Percentiles rank a stretch among this genome's conserved stretches.
Evolutionary conservation across 441 rosid species (phyloP).

Genomic region (Jatropha podagrica): DNA sequence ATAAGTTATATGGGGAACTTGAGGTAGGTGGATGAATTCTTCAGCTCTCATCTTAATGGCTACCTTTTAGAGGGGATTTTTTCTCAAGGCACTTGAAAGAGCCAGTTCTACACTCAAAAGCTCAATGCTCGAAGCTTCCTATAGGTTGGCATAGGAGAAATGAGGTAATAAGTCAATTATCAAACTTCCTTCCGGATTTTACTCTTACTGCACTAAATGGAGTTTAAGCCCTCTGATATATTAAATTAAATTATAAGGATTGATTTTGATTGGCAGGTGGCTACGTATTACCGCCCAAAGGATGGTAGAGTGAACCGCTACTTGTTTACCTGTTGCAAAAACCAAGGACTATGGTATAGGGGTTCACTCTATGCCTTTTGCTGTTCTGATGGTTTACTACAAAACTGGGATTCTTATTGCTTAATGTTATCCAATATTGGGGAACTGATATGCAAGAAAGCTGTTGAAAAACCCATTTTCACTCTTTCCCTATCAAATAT

Average conservation of each 20-base stretch:
- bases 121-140: not conserved
- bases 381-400: not conserved
- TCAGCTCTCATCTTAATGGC: not conserved
- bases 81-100: not conserved
- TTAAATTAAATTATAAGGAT: not conserved
- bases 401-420: not conserved
- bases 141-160: not conserved
- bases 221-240: not conserved
- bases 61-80: not conserved
- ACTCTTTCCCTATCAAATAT: slow-evolving; percentile 9
- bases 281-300: not conserved
- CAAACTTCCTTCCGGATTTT: not conserved
- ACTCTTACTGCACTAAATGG: not conserved
- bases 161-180: not conserved
- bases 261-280: not conserved
- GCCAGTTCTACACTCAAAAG: not conserved
- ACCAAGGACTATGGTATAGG: not conserved
- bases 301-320: not conserved
- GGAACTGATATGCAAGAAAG: not conserved
- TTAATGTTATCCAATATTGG: not conserved
- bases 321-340: not conserved
- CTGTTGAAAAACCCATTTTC: not conserved
- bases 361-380: not conserved
- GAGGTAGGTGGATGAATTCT: not conserved
- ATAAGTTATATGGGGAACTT: no score